Base-by-base conservation (phyloP, 495 filamentous ascomycete genomes). In the Penicillium atrosanguineum region DNA sequence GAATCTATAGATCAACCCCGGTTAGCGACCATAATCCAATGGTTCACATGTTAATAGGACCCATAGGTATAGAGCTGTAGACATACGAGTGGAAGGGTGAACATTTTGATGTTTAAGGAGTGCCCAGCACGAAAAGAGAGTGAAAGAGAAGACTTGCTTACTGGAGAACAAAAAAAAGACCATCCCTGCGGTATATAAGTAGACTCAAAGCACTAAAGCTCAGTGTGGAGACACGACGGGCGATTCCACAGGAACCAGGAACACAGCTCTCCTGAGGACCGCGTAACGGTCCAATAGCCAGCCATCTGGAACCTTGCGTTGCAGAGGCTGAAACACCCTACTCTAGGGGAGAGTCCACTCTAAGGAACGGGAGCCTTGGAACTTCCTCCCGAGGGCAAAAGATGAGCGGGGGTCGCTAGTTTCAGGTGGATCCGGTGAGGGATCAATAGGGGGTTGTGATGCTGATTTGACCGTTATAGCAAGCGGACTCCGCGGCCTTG, bases 71-170 rank as follows among this genome's bases (percentile, higher is more conserved):
- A 44, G 14, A 36, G 16, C 25, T 7, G 11, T 12, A 7, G 18
- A 59, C 59, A 48, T 59, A 62, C 59, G 55, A 66, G 55, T 53
- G 63, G 56, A 59, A 56, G 57, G 53, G 52, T 53, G 61, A 63
- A 63, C 63, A 66, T 66, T 19, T 39, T 54, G 53, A 45, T 44
- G 43, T 25, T 44, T 48, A 66, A 48, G 42, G 60, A 66, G 55
- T 63, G 63, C 38, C 52, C 62, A 56, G 60, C 56, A 60, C 57
- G 52, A 59, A 41, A 46, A 44, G 23, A 42, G 45, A 46, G 44
- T 29, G 51, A 53, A 47, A 48, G 47, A 57, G 62, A 66, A 66
- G 63, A 54, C 63, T 63, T 61, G 63, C 63, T 66, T 66, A 57
- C 50, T 54, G 43, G 45, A 34, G 52, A 44, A 42, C 44, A 18